Percentiles rank a stretch among this genome's conserved stretches.
These are phyloP conservation scores for Fusarium nisikadoi DNA, from an alignment of 2,329 filamentous ascomycete genomes.

Conservation along the genomic window DNA sequence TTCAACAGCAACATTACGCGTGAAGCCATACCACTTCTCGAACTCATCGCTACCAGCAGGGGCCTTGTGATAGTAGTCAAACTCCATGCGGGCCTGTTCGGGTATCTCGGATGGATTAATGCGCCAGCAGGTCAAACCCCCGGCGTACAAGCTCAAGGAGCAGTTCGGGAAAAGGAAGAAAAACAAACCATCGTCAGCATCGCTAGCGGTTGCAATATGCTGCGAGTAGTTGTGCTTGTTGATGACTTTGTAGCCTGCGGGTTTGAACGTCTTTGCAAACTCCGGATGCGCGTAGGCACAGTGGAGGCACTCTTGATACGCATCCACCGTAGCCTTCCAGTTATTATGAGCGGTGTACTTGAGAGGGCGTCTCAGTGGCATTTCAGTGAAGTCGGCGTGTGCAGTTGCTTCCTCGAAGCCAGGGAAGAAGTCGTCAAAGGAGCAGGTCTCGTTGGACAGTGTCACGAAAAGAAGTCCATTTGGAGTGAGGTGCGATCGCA, in stretches of 20 bases:
- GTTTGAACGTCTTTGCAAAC: background rate
- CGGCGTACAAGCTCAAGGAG: background rate
- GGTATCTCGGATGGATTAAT: background rate
- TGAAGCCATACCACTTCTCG: background rate
- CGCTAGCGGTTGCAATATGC: background rate
- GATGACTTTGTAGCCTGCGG: background rate
- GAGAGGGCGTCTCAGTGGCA: background rate
- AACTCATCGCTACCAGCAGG: background rate
- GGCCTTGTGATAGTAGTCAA: background rate
- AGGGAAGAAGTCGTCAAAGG: background rate
- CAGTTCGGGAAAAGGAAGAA: background rate
- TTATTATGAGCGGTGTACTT: background rate
- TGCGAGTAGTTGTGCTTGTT: background rate
- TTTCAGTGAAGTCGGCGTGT: fast-evolving
- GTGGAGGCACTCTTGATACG: background rate
- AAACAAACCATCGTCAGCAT: background rate
- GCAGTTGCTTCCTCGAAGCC: background rate
- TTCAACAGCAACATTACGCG: background rate
- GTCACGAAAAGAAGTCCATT: background rate
- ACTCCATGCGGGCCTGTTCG: background rate
- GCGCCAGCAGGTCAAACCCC: background rate
- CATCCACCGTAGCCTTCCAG: background rate
- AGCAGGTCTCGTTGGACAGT: background rate
- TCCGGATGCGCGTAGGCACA: background rate
- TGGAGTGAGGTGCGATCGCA: background rate